These are phyloP conservation scores for Umbilicaria muhlenbergii DNA, from an alignment of 495 filamentous ascomycete species.

Conservation along the genomic window DNA sequence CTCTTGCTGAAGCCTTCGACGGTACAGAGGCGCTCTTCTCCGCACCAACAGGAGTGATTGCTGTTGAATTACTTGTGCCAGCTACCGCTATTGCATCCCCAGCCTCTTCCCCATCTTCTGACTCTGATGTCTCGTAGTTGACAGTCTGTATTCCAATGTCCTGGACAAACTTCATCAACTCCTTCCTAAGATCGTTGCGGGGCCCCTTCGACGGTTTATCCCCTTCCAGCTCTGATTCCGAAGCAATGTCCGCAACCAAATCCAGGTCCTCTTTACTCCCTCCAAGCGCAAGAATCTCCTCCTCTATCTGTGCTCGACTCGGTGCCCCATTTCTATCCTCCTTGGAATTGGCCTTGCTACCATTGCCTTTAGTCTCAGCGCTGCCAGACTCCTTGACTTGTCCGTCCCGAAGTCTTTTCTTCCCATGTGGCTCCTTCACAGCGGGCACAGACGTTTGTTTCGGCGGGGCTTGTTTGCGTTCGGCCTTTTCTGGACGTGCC, in stretches of 20 bases:
- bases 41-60: neutral
- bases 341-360: neutral
- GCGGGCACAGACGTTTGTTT: neutral
- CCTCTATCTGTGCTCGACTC: neutral
- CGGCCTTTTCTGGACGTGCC: neutral
- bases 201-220: conserved; percentile 13
- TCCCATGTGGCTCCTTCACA: conserved; percentile 1
- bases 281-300: conserved; percentile 62
- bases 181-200: conserved; percentile 16
- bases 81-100: conserved; percentile 12
- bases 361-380: neutral
- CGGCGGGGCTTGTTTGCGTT: neutral
- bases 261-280: conserved; percentile 63
- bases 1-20: too few species aligned
- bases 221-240: conserved; percentile 42
- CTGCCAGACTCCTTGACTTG: conserved; percentile 2
- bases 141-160: conserved; percentile 30
- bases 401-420: conserved; percentile 12
- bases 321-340: neutral
- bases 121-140: conserved; percentile 21
- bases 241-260: conserved; percentile 44
- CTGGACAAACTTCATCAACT: conserved; percentile 27
- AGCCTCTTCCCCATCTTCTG: conserved; percentile 19
- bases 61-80: conserved; percentile 1
- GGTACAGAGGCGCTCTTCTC: too few species aligned